Evolutionary conservation across 176 grass and related monocot genomes (phyloP), one percentile per base, ranked within the genome.

Genomic region (Neostapfia colusana): DNA sequence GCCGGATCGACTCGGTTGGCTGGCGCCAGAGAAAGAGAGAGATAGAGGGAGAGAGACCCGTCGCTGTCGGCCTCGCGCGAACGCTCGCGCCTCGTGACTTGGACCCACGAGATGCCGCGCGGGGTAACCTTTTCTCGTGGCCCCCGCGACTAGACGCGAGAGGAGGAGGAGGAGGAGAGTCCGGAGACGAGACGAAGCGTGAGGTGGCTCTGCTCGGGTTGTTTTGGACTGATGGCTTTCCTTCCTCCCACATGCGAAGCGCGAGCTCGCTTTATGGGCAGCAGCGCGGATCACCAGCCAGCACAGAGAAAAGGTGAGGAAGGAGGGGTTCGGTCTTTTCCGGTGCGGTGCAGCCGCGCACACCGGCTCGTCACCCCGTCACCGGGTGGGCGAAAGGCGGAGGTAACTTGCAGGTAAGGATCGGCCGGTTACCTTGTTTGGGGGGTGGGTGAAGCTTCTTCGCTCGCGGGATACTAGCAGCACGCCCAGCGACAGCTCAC

Each of bases 271-370:
- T n/a, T n/a, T n/a, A n/a, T n/a, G 71, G 69, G 49, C 70, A 6
- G 31, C 70, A 6, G 31, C 70, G 3, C 23, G 35, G 50, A 20
- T 59, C 54, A 60, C 53, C 72, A 58, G 71, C 72, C 72, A 60
- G 38, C 72, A 60, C 72, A 75, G 72, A 38, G 55, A 45, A 75
- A 60, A 61, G 56, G 44, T 75, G 44, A 46, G 44, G 13, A 46
- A 1, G 72, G 16, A 24, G 2, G 50, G 9, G 34, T 7, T 1
- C 5, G 15, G 7, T 24, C 15, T 75, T 74, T 74, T 58, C 13
- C 17, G 43, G 44, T 71, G 69, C 17, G 43, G 44, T 71, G 69
- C 69, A 13, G 24, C n/a, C 34, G 31, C 18, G 7, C 50, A 25
- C n/a, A 54, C 36, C 71, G 21, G 21, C 50, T 55, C 51, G 25